A percentile compares a stretch with the other conserved stretches of the same genome.
Conservation (phyloP, 2,329 filamentous ascomycete genomes). For the Penicillium sp. region DNA sequence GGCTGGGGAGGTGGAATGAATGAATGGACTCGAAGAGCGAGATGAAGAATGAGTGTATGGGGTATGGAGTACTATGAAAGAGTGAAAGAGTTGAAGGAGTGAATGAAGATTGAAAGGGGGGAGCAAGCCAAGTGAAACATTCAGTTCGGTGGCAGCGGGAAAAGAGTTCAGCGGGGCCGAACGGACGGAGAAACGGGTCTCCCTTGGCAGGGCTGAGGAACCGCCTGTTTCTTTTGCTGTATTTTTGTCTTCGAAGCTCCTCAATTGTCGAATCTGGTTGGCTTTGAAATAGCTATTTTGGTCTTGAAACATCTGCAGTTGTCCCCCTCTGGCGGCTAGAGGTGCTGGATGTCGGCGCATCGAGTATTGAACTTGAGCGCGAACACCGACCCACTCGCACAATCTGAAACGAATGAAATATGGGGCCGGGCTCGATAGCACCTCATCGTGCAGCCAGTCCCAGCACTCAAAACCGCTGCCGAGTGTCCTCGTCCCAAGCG, state of each 20-base stretch:
- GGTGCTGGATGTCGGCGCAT: background rate
- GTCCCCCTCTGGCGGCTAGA: background rate
- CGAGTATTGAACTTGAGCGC: background rate
- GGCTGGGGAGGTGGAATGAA: conserved; percentile 3
- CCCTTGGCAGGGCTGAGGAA: conserved; percentile 15
- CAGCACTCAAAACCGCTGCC: background rate
- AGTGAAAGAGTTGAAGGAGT: background rate
- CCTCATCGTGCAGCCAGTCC: background rate
- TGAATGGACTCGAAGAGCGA: conserved; percentile 9
- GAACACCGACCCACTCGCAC: background rate
- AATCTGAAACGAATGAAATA: background rate
- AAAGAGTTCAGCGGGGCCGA: conserved; percentile 4
- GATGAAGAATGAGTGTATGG: background rate
- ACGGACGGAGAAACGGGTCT: background rate
- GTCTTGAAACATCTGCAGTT: conserved; percentile 4
- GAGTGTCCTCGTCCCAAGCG: background rate
- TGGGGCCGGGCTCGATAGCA: background rate
- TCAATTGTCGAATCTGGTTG: background rate
- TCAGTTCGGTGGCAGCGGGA: background rate
- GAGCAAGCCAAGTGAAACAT: conserved; percentile 18
- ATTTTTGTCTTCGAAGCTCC: too few species aligned
- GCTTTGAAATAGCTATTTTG: background rate
- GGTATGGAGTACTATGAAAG: too few species aligned
- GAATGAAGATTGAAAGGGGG: conserved; percentile 11
- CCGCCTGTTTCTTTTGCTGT: background rate